Evolutionary conservation across 108 stramenopile species (phyloP).

Genomic region (Cylindrotheca fusiformis): DNA sequence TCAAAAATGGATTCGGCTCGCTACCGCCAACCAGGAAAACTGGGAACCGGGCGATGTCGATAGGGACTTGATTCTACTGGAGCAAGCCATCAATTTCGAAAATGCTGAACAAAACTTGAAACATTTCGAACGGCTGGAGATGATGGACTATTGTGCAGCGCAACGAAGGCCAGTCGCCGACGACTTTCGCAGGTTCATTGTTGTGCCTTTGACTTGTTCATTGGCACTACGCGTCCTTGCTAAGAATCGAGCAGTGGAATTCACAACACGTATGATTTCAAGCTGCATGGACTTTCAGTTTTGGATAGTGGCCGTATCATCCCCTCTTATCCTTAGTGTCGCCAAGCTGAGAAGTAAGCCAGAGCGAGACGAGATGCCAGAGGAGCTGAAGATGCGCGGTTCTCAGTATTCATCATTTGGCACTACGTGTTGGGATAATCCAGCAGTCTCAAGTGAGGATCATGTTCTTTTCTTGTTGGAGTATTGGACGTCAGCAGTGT

Average conservation of each 20-base stretch:
- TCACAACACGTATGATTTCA: not conserved
- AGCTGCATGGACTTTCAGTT: constrained; percentile 24
- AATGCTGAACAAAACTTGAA: constrained; percentile 26
- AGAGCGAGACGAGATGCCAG: constrained; percentile 22
- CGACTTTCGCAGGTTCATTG: constrained; percentile 12
- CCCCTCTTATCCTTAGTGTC: constrained; percentile 17
- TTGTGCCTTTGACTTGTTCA: constrained; percentile 18
- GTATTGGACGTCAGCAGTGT: constrained; percentile 60
- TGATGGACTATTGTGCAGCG: constrained; percentile 18
- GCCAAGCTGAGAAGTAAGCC: constrained; percentile 2
- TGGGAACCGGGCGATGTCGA: constrained; percentile 28
- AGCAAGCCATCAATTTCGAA: constrained; percentile 23
- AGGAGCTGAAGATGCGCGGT: constrained; percentile 18
- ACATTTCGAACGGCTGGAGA: constrained; percentile 17
- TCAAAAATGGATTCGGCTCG: too few relatives aligned
- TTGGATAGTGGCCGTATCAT: constrained; percentile 29
- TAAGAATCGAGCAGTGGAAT: not conserved
- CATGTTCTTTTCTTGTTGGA: constrained; percentile 53
- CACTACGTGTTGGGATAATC: constrained; percentile 5
- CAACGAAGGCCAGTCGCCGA: constrained; percentile 14
- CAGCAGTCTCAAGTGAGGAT: constrained; percentile 22
- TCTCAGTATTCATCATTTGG: constrained; percentile 6
- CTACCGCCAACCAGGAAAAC: too few relatives aligned
- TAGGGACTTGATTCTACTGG: constrained; percentile 23
- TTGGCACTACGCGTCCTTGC: constrained; percentile 4